phyloP scores from a whole-genome alignment of 495 filamentous ascomycete species.

The Gamarada debralockiae region DNA sequence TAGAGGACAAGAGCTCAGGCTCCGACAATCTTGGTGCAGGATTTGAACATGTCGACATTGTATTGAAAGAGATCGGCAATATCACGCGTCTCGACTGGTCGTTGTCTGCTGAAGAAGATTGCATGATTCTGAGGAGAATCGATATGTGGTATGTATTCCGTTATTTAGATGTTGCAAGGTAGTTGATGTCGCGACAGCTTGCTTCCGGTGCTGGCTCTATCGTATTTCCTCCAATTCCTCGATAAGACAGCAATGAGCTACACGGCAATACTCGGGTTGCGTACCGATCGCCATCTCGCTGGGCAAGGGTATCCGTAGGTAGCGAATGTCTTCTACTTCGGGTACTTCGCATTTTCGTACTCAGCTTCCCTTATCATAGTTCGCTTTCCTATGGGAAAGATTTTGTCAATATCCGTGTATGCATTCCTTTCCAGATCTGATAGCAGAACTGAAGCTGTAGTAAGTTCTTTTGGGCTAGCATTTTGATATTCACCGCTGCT shows the following conservation, averaged over 20 bases:
- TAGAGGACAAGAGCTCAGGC: no score
- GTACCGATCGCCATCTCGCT: conserved; percentile 7
- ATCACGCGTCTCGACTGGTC: no score
- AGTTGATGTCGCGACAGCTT: no score
- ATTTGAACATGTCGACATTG: no score
- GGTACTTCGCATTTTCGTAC: conserved; percentile 42
- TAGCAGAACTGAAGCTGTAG: not conserved
- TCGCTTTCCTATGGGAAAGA: conserved; percentile 1
- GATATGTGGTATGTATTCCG: no score
- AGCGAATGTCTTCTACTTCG: not conserved
- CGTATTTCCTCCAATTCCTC: conserved; percentile 61
- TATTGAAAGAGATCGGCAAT: no score
- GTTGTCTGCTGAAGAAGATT: no score
- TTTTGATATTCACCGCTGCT: not conserved
- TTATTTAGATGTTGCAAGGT: no score
- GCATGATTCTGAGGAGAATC: no score
- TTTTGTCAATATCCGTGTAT: not conserved
- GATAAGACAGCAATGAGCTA: conserved; percentile 63
- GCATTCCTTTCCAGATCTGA: no score
- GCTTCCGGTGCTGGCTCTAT: conserved; percentile 52
- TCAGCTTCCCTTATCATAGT: conserved; percentile 62
- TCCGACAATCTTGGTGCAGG: no score
- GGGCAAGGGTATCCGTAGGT: conserved; percentile 1
- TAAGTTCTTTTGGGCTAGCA: not conserved
- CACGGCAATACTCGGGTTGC: conserved; percentile 53